These are phyloP conservation scores for Flaveria floridana DNA, from an alignment of 140 eudicot species.

Conservation along the genomic window DNA sequence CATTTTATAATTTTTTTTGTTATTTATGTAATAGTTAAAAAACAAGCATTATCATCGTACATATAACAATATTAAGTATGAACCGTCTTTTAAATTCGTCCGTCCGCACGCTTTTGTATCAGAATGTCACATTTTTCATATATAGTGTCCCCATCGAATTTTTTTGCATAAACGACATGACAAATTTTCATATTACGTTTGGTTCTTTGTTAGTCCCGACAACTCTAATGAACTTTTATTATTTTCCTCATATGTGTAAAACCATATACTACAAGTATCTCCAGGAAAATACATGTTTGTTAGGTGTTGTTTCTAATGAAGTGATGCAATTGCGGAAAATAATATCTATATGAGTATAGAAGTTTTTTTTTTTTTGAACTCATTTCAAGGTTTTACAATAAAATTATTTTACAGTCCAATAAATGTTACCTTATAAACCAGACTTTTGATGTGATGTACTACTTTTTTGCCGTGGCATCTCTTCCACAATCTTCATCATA, in stretches of 20 bases:
- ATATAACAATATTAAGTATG: too few species aligned
- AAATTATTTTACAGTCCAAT: background rate
- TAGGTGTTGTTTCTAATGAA: background rate
- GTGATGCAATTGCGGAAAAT: background rate
- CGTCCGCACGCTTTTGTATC: background rate
- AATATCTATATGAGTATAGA: background rate
- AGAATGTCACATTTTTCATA: background rate
- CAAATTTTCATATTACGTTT: background rate
- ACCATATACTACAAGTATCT: background rate
- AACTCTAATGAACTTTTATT: background rate
- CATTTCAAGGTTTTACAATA: background rate
- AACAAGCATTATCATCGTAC: too few species aligned
- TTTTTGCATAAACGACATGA: background rate
- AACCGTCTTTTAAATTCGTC: background rate
- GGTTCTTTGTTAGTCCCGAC: background rate
- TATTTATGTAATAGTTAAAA: too few species aligned
- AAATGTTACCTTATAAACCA: background rate
- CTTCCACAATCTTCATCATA: constrained; percentile 5
- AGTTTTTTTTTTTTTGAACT: background rate
- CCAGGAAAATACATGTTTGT: background rate
- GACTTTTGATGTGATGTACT: background rate
- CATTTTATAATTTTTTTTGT: too few species aligned
- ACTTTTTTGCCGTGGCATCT: background rate
- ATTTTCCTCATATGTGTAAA: background rate
- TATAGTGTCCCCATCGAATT: background rate